phyloP scores from a whole-genome alignment of 768 basidiomycete genomes.

The Lactarius sanguifluus region DNA sequence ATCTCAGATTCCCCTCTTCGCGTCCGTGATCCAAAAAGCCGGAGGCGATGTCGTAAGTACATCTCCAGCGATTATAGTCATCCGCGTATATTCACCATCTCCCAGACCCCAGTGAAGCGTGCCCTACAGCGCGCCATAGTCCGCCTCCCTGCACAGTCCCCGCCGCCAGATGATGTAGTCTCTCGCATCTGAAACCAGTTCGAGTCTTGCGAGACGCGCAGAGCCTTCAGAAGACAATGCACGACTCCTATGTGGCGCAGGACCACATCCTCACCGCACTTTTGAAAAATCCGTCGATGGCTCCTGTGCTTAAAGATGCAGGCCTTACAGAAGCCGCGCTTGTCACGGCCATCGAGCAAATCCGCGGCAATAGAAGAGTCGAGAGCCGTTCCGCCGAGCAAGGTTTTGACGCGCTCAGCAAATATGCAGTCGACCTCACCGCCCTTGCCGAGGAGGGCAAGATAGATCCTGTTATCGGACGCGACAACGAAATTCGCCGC shows the following conservation, averaged over 20 bases:
- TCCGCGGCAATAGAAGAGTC: slow-evolving; percentile 80
- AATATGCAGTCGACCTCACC: slow-evolving; percentile 86
- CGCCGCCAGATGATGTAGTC: slow-evolving; percentile 81
- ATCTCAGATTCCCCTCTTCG: slow-evolving; percentile 59
- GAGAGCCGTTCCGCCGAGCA: slow-evolving; percentile 87
- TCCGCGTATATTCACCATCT: neutral
- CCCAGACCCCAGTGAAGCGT: slow-evolving; percentile 60
- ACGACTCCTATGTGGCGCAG: slow-evolving; percentile 90
- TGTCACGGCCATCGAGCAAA: slow-evolving; percentile 74
- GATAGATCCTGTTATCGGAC: slow-evolving; percentile 92
- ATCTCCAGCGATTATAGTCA: neutral
- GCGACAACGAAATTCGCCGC: slow-evolving; percentile 89
- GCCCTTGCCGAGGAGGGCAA: slow-evolving; percentile 88
- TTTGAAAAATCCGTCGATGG: slow-evolving; percentile 68
- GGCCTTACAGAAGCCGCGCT: slow-evolving; percentile 67
- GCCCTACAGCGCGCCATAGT: slow-evolving; percentile 75
- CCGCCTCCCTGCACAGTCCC: slow-evolving; percentile 78
- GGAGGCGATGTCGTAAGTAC: slow-evolving; percentile 78
- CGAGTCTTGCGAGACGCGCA: slow-evolving; percentile 77
- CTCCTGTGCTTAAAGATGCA: slow-evolving; percentile 71
- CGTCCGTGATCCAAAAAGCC: slow-evolving; percentile 74
- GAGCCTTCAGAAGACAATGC: slow-evolving; percentile 76
- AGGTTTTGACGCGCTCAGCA: slow-evolving; percentile 89
- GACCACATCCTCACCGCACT: slow-evolving; percentile 90
- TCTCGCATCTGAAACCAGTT: slow-evolving; percentile 53